These are phyloP conservation scores for Coemansia sp. DNA, from an alignment of 192 early-diverging fungal species.

Conservation along the genomic window DNA sequence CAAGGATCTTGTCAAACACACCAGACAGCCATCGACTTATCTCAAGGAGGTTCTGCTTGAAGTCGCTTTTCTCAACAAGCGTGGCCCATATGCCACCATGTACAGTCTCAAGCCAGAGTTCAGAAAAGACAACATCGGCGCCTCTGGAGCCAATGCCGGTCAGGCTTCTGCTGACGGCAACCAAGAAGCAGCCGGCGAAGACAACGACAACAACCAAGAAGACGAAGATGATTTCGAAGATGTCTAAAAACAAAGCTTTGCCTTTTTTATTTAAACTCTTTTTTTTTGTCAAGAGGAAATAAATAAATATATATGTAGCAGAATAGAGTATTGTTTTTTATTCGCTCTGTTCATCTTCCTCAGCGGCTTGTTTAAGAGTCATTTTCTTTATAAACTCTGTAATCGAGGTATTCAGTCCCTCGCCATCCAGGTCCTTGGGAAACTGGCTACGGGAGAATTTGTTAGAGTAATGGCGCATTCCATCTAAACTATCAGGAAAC, in stretches of 20 bases:
- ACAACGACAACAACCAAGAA: conserved; percentile 30
- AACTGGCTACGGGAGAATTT: conserved; percentile 49
- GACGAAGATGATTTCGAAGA: conserved; percentile 58
- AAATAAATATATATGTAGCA: not conserved
- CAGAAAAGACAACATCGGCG: conserved; percentile 43
- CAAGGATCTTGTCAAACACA: conserved; percentile 79
- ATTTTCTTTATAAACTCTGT: conserved; percentile 26
- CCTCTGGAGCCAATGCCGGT: conserved; percentile 12
- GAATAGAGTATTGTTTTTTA: not conserved
- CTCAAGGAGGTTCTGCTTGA: conserved; percentile 83
- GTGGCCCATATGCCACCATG: conserved; percentile 74
- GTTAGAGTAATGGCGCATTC: conserved; percentile 35
- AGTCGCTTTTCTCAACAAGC: conserved; percentile 78
- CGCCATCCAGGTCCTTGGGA: conserved; percentile 42
- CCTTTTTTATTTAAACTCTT: not conserved
- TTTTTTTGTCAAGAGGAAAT: not conserved
- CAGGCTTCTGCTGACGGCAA: conserved; percentile 2
- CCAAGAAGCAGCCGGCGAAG: conserved; percentile 4
- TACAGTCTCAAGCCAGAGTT: conserved; percentile 89
- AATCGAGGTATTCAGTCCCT: conserved; percentile 30
- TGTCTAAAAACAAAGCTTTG: not conserved
- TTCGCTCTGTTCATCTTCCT: conserved; percentile 10
- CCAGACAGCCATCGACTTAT: conserved; percentile 77
- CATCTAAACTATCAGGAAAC: conserved; percentile 42
- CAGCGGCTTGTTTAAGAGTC: not conserved